Evolutionary conservation across 208 protist genomes (phyloP), one percentile per base, ranked within the genome.

Genomic region (Acanthamoeba polyphaga): DNA sequence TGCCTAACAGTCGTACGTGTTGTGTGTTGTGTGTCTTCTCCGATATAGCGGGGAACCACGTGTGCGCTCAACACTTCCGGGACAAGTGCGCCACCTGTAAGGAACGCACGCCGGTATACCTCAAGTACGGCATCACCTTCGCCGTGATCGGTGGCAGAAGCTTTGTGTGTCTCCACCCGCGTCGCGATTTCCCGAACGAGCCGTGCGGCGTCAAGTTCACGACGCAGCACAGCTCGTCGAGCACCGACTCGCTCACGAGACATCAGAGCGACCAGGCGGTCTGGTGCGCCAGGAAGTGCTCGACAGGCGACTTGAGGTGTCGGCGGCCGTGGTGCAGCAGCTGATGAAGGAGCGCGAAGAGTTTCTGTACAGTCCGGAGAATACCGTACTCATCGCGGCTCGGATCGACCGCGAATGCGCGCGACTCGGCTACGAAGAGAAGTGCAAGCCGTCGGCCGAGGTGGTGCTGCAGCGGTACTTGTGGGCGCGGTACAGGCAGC

Each of bases 91-190:
- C 8, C 29, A 43, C 12, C 0, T 76, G 68, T 12, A 43, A 4
- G 29, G 4, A 76, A 24, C 68, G 34, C 12, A 12, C 12, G 27
- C 27, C 34, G 2, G 68, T 76, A 19, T 9, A 43, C 2, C 3
- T 15, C 68, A 76, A 76, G 68, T 76, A 76, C 68, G 68, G 68
- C 68, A 17, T 76, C 68, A 43, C 10, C 32, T 76, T 38, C 68
- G 68, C 29, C 15, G 2, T 6, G 68, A 46, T 1, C 60, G 0
- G 1, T n/a, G 60, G 7, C 7, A 8, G 68, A 43, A 3, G 22
- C 32, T 76, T 76, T 9, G 9, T 34, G 24, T 76, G 68, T 22
- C 68, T 76, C 32, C 68, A 43, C 68, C 27, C 60, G 60, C 15
- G 1, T 8, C 60, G 19, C 60, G 53, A 76, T 19, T 13, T 38